Evolutionary conservation across 2,329 filamentous ascomycete genomes (phyloP).

Genomic region (Cercospora citrullina): DNA sequence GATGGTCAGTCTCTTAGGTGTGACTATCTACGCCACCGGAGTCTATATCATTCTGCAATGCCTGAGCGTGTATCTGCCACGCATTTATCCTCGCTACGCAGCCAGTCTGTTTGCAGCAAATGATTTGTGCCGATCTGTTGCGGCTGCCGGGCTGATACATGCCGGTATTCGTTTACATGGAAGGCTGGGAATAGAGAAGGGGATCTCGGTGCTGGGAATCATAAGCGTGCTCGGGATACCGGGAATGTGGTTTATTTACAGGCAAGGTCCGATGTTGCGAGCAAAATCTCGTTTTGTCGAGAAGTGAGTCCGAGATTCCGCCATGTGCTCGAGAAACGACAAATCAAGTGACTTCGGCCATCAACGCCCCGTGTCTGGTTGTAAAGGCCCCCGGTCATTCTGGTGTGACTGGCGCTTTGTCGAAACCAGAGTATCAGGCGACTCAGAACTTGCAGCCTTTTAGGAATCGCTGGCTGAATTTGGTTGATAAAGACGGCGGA

Average conservation of each 20-base stretch:
- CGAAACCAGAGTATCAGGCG: background rate
- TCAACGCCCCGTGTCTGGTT: background rate
- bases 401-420: background rate
- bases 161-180: conserved; percentile 44
- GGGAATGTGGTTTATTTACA: conserved; percentile 15
- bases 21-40: conserved; percentile 42
- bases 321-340: background rate
- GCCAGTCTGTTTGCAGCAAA: conserved; percentile 62
- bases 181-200: conserved; percentile 53
- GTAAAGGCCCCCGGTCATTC: background rate
- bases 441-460: background rate
- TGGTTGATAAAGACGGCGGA: background rate
- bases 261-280: conserved; percentile 10
- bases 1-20: conserved; percentile 46
- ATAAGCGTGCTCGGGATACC: conserved; percentile 25
- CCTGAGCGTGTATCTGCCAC: conserved; percentile 43
- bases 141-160: conserved; percentile 54
- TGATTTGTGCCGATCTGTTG: conserved; percentile 57
- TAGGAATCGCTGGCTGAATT: background rate
- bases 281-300: conserved; percentile 5
- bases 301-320: background rate
- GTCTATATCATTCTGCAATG: conserved; percentile 47
- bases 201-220: conserved; percentile 57
- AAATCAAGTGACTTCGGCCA: background rate
- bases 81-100: conserved; percentile 47